Evolutionary conservation across 805 yeast species (phyloP).

Genomic region (Millerozyma miso): DNA sequence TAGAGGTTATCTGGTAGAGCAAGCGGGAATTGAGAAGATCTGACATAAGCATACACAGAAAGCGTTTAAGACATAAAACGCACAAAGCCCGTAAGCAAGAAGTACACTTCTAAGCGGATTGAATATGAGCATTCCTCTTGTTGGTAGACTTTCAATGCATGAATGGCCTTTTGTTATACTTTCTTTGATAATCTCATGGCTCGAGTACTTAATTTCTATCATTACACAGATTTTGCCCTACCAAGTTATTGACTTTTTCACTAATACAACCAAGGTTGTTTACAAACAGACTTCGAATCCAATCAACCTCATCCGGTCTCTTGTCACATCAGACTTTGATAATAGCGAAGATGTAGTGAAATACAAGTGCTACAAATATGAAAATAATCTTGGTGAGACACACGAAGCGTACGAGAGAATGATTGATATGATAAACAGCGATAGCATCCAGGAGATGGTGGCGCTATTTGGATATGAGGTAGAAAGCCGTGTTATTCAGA

Average conservation of each 20-base stretch:
- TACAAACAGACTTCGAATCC: conserved; percentile 27
- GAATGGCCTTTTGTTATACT: conserved; percentile 48
- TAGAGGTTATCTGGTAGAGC: no score
- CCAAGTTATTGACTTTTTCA: conserved; percentile 32
- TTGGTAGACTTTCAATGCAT: conserved; percentile 42
- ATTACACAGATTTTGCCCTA: conserved; percentile 46
- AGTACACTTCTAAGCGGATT: no score
- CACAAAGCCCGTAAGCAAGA: no score
- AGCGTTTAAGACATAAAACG: no score
- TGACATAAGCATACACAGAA: no score
- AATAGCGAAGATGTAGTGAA: conserved; percentile 9
- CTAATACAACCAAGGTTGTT: conserved; percentile 22
- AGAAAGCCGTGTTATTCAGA: conserved; percentile 73
- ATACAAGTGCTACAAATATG: conserved; percentile 22
- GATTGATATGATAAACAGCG: conserved; percentile 42
- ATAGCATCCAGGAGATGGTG: conserved; percentile 62
- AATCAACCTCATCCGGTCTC: conserved; percentile 14
- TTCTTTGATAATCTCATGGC: conserved; percentile 45
- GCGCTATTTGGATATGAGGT: conserved; percentile 61
- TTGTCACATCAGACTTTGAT: conserved; percentile 1
- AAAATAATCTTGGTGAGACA: conserved; percentile 12
- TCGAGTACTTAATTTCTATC: conserved; percentile 43
- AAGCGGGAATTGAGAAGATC: no score
- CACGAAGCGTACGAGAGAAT: conserved; percentile 23
- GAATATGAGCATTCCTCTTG: conserved; percentile 35